Conservation (phyloP, 2,329 filamentous ascomycete genomes). For the Fusarium sp. region DNA sequence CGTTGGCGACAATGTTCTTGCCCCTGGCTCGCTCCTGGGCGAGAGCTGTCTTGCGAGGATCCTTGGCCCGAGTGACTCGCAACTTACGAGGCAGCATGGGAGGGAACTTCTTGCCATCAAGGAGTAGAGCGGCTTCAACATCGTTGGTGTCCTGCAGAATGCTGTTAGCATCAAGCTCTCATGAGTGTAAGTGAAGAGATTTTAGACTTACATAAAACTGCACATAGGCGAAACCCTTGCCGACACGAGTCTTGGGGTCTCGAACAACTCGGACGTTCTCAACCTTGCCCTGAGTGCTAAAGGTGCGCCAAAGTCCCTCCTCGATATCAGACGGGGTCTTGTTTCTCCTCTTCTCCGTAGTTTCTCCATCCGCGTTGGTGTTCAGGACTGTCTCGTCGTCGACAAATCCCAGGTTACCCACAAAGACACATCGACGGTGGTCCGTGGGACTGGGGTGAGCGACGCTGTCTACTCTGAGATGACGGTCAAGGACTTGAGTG, state of each 20-base stretch:
- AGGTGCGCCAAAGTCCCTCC: slow-evolving; percentile 91
- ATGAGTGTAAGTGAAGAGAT: slow-evolving; percentile 1
- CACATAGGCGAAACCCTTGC: slow-evolving; percentile 98
- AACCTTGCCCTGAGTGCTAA: slow-evolving; percentile 81
- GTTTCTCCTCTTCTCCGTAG: slow-evolving; percentile 79
- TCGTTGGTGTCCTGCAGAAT: slow-evolving; percentile 79
- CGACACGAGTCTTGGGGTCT: slow-evolving; percentile 90
- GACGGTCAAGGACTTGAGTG: slow-evolving; percentile 84
- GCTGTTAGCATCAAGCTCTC: slow-evolving; percentile 14
- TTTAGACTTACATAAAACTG: slow-evolving; percentile 80
- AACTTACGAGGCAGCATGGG: slow-evolving; percentile 92
- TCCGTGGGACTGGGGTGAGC: slow-evolving; percentile 88
- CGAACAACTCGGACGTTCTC: slow-evolving; percentile 95
- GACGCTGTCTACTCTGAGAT: slow-evolving; percentile 91
- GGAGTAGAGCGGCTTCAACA: slow-evolving; percentile 90
- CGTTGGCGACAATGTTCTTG: slow-evolving; percentile 55
- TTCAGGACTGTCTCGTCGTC: slow-evolving; percentile 86
- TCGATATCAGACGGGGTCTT: slow-evolving; percentile 88
- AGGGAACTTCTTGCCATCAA: slow-evolving; percentile 92
- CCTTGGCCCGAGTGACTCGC: slow-evolving; percentile 89
- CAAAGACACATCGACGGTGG: slow-evolving; percentile 92
- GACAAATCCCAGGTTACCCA: slow-evolving; percentile 96
- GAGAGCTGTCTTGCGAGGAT: slow-evolving; percentile 71
- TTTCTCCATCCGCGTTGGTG: slow-evolving; percentile 75
- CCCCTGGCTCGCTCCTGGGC: slow-evolving; percentile 57